A percentile compares a stretch with the other conserved stretches of the same genome.
Evolutionary conservation across 768 basidiomycete genomes (phyloP).

Genomic region (Leccinellum luteum): DNA sequence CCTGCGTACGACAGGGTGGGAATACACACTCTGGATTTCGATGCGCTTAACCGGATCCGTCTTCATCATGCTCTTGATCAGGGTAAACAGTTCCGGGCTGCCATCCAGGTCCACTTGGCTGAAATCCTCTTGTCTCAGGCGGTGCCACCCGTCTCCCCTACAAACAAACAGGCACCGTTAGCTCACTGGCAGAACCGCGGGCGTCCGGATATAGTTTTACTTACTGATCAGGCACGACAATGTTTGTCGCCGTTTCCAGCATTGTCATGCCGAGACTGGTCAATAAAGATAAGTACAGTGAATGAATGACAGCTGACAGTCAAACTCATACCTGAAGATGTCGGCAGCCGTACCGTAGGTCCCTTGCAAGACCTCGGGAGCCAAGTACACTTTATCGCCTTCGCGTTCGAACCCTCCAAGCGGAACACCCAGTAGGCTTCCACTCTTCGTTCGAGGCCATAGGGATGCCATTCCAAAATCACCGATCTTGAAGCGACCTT

Average conservation of each 20-base stretch:
- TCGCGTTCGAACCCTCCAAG: slow-evolving; percentile 81
- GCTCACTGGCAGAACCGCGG: slow-evolving; percentile 5
- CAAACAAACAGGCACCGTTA: slow-evolving; percentile 22
- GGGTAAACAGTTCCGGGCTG: slow-evolving; percentile 61
- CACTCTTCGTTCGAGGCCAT: slow-evolving; percentile 63
- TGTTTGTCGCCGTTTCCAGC: slow-evolving; percentile 93
- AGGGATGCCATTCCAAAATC: slow-evolving; percentile 99
- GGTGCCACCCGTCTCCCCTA: slow-evolving; percentile 94
- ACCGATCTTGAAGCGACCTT: slow-evolving; percentile 92
- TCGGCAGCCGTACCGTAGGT: slow-evolving; percentile 92
- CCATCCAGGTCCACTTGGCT: slow-evolving; percentile 72
- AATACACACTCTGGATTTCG: slow-evolving; percentile 52
- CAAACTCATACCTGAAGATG: slow-evolving; percentile 83
- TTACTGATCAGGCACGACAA: slow-evolving; percentile 95
- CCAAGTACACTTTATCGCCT: slow-evolving; percentile 96
- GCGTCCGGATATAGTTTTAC: slow-evolving; percentile 33
- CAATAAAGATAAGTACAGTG: slow-evolving; percentile 16
- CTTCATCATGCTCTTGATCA: slow-evolving; percentile 79
- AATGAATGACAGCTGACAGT: neutral
- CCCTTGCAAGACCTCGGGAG: slow-evolving; percentile 92
- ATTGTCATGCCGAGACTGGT: slow-evolving; percentile 91
- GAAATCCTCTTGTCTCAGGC: slow-evolving; percentile 88
- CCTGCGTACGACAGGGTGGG: slow-evolving; percentile 61
- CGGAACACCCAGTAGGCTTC: slow-evolving; percentile 35
- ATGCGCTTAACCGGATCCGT: slow-evolving; percentile 62